phyloP scores from a whole-genome alignment of 2,329 filamentous ascomycete genomes.

The Chaetomiaceae sp. region DNA sequence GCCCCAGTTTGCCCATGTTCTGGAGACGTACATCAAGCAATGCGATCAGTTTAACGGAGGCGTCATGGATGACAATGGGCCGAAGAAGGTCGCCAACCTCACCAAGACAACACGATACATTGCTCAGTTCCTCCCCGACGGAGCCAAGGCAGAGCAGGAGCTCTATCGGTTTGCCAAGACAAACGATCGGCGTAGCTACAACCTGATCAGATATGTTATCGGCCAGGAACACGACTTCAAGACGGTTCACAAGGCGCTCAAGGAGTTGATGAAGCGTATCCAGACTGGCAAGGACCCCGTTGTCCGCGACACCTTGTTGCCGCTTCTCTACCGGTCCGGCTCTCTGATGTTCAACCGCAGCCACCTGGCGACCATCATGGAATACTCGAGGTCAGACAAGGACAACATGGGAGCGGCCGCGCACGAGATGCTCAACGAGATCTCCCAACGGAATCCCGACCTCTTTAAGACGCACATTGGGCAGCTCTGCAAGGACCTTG shows the following conservation, averaged over 20 bases:
- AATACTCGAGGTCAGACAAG: slow-evolving; percentile 78
- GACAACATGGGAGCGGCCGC: slow-evolving; percentile 72
- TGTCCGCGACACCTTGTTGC: slow-evolving; percentile 73
- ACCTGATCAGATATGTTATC: slow-evolving; percentile 81
- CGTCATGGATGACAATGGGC: slow-evolving; percentile 67
- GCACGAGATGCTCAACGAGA: slow-evolving; percentile 86
- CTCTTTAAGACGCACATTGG: slow-evolving; percentile 90
- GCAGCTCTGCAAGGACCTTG: slow-evolving; percentile 81
- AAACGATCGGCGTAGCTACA: slow-evolving; percentile 85
- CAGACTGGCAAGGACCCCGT: slow-evolving; percentile 60
- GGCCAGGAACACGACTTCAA: slow-evolving; percentile 85
- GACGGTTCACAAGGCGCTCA: slow-evolving; percentile 83
- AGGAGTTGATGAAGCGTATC: slow-evolving; percentile 79
- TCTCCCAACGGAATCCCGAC: slow-evolving; percentile 82
- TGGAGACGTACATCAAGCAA: slow-evolving; percentile 72
- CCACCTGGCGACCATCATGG: slow-evolving; percentile 85
- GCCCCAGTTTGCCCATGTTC: slow-evolving; percentile 64
- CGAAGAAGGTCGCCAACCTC: slow-evolving; percentile 64
- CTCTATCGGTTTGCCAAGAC: slow-evolving; percentile 86
- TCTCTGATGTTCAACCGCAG: slow-evolving; percentile 90
- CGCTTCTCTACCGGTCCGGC: slow-evolving; percentile 77
- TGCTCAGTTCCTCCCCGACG: slow-evolving; percentile 70
- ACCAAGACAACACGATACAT: slow-evolving; percentile 69
- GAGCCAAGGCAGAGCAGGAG: slow-evolving; percentile 65
- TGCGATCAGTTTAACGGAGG: slow-evolving; percentile 90